Conservation (phyloP, 2,329 filamentous ascomycete species). For the Cryoendolithus antarcticus region DNA sequence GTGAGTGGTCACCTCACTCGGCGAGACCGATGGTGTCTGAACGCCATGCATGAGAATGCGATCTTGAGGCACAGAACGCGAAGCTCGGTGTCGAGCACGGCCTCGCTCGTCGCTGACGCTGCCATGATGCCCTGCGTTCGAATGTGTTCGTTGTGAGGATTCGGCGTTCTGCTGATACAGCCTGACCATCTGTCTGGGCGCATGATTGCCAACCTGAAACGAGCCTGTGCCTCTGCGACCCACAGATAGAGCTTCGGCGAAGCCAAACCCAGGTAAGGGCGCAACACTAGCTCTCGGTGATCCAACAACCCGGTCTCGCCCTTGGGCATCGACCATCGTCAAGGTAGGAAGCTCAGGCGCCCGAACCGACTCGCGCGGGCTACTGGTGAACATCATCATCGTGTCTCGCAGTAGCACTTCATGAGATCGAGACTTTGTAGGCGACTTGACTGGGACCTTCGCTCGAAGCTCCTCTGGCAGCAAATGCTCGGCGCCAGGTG, state of each 20-base stretch:
- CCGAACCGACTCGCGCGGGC: background rate
- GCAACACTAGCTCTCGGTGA: conserved; percentile 2
- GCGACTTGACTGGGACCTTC: conserved; percentile 8
- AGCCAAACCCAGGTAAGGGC: conserved; percentile 2
- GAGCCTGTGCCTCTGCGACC: background rate
- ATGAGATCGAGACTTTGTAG: conserved; percentile 9
- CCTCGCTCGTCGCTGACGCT: conserved; percentile 1
- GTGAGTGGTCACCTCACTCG: conserved; percentile 3
- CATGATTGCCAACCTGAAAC: conserved; percentile 7
- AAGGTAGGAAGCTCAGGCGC: conserved; percentile 1
- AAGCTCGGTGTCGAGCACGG: conserved; percentile 1
- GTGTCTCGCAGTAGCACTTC: conserved; percentile 1
- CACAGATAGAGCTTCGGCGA: background rate
- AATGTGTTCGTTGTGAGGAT: background rate
- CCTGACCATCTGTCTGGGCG: conserved; percentile 5
- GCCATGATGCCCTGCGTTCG: background rate
- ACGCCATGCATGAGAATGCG: background rate
- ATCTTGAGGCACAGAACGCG: background rate
- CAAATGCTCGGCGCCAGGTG: conserved; percentile 16
- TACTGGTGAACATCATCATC: conserved; percentile 4
- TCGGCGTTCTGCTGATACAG: background rate
- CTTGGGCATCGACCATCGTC: conserved; percentile 5
- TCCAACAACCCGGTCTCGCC: conserved; percentile 3
- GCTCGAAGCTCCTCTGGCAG: conserved; percentile 22
- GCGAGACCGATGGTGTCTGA: too few species aligned